Percentiles rank a stretch among this genome's conserved stretches.
phyloP scores from a whole-genome alignment of 306 rosid species.

The Medicago lupulina region DNA sequence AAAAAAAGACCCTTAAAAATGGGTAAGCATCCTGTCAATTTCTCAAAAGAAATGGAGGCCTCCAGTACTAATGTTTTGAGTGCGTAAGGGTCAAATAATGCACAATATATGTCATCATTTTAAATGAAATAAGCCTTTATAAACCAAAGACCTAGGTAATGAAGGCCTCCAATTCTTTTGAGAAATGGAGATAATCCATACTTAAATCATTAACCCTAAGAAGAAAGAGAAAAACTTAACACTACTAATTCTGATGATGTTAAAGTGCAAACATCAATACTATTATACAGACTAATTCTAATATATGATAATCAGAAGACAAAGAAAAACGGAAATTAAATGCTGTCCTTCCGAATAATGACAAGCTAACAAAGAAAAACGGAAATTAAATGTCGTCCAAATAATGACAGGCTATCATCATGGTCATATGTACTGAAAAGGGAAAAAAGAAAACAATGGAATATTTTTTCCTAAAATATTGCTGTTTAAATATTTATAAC shows the following conservation, averaged over 20 bases:
- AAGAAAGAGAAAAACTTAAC: neutral
- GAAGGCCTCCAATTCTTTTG: neutral
- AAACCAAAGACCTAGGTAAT: neutral
- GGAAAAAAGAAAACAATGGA: neutral
- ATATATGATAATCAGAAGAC: neutral
- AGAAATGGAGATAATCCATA: neutral
- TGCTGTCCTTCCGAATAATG: neutral
- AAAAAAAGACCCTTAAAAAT: neutral
- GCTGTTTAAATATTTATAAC: neutral
- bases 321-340: neutral
- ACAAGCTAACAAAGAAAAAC: neutral
- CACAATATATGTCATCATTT: neutral
- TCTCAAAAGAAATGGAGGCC: neutral
- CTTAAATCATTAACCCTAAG: neutral
- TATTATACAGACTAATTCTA: neutral
- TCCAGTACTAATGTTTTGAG: neutral
- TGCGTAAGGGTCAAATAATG: neutral
- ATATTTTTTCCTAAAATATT: neutral
- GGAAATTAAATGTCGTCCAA: neutral
- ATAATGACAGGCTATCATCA: neutral
- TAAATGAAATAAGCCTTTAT: neutral
- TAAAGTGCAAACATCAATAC: neutral
- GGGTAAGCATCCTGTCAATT: neutral
- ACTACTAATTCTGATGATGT: neutral
- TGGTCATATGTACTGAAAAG: neutral